A percentile compares a stretch with the other conserved stretches of the same genome.
Evolutionary conservation across 2,329 filamentous ascomycete genomes (phyloP).

Genomic region (Arthrobotrys conoides): DNA sequence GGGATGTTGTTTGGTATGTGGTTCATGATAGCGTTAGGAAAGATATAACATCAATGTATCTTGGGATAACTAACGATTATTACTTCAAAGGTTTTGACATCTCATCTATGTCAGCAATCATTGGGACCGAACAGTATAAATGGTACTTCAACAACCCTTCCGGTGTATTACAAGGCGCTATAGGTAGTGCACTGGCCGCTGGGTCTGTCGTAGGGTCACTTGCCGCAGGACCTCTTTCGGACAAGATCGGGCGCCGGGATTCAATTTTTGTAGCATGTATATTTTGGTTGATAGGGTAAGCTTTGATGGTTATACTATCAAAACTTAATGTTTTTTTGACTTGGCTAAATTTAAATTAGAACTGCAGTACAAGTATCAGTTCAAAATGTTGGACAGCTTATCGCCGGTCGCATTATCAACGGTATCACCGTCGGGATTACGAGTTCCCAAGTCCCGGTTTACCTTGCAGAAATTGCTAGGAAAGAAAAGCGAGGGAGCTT

Average conservation of each 20-base stretch:
- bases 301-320: not conserved
- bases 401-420: conserved; percentile 65
- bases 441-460: conserved; percentile 68
- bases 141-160: conserved; percentile 71
- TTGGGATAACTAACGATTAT: not conserved
- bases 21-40: not conserved
- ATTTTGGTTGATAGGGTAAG: conserved; percentile 69
- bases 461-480: conserved; percentile 68
- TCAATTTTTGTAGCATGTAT: conserved; percentile 69
- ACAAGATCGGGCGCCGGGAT: conserved; percentile 68
- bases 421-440: conserved; percentile 67
- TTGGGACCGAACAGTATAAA: conserved; percentile 70
- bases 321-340: not conserved
- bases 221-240: conserved; percentile 69
- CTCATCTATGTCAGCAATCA: conserved; percentile 72
- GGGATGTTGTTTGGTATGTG: conserved; percentile 23
- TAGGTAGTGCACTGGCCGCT: conserved; percentile 68
- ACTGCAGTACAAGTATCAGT: conserved; percentile 64
- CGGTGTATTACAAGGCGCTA: conserved; percentile 67
- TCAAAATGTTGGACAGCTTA: conserved; percentile 64
- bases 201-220: conserved; percentile 70
- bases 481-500: conserved; percentile 68
- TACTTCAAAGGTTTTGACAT: conserved; percentile 71
- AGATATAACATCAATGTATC: too few species aligned
- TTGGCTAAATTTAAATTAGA: not conserved